Evolutionary conservation across 352 stramenopile genomes (phyloP).

Genomic region (Phytophthora sp.): DNA sequence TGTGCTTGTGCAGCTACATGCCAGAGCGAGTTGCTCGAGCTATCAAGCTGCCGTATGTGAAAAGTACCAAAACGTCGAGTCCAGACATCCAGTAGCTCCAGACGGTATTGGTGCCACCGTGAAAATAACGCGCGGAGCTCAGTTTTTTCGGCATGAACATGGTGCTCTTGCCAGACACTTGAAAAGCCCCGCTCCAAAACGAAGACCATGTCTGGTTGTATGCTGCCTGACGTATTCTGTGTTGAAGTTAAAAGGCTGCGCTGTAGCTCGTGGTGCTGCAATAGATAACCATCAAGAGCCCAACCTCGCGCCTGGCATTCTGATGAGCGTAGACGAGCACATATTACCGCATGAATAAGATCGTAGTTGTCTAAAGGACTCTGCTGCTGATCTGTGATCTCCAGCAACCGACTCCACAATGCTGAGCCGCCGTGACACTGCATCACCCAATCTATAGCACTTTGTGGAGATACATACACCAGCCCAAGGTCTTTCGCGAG

Average conservation of each 20-base stretch:
- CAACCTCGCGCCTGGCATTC: constrained; percentile 68
- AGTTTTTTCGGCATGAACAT: not conserved
- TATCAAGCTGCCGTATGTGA: constrained; percentile 55
- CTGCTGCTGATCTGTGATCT: constrained; percentile 2
- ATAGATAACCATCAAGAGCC: constrained; percentile 66
- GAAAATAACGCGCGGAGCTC: constrained; percentile 34
- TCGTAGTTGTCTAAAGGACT: constrained; percentile 25
- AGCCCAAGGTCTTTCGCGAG: constrained; percentile 36
- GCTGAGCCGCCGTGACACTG: constrained; percentile 54
- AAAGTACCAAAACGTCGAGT: constrained; percentile 48
- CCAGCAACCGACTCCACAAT: constrained; percentile 28
- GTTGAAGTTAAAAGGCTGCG: constrained; percentile 22
- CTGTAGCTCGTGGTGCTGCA: constrained; percentile 35
- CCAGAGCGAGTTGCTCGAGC: constrained; percentile 51
- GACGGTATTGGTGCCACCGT: constrained; percentile 48
- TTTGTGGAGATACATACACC: constrained; percentile 56
- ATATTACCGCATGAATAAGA: constrained; percentile 43
- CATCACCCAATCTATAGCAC: constrained; percentile 57
- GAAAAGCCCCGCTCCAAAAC: constrained; percentile 48
- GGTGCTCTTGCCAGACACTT: constrained; percentile 31
- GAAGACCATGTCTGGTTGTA: constrained; percentile 61
- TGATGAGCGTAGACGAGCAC: constrained; percentile 51
- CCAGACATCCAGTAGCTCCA: constrained; percentile 59
- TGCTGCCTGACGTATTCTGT: not conserved
- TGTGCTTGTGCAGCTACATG: constrained; percentile 36